These are phyloP conservation scores for Colletotrichum nymphaeae DNA, from an alignment of 2,329 filamentous ascomycete genomes.

Conservation along the genomic window DNA sequence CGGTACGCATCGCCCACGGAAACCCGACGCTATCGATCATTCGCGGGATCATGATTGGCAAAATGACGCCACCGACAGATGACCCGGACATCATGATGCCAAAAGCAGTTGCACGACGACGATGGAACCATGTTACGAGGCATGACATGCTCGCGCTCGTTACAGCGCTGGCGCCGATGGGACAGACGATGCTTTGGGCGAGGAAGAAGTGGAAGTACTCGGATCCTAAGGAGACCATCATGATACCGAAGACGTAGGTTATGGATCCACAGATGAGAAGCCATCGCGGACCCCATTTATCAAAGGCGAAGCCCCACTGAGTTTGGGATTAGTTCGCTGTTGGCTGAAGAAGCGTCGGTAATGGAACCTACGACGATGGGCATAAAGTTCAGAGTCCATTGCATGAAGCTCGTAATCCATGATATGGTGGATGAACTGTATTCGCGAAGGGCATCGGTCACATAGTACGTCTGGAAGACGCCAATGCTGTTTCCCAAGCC, in stretches of 20 bases:
- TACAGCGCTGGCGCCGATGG: constrained; percentile 55
- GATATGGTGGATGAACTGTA: constrained; percentile 64
- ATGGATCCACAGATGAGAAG: constrained; percentile 66
- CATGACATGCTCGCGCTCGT: constrained; percentile 56
- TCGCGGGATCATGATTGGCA: constrained; percentile 70
- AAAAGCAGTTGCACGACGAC: constrained; percentile 62
- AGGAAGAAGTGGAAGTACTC: constrained; percentile 59
- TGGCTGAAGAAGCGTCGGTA: too few relatives aligned
- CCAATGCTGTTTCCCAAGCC: constrained; percentile 59
- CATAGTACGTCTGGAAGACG: constrained; percentile 70
- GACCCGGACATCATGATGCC: constrained; percentile 65
- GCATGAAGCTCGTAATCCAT: constrained; percentile 66
- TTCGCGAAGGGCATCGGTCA: constrained; percentile 56
- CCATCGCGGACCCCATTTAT: constrained; percentile 71
- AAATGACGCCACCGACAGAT: constrained; percentile 65
- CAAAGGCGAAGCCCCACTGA: constrained; percentile 64
- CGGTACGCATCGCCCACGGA: constrained; percentile 60
- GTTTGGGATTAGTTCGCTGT: too few relatives aligned
- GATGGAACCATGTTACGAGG: constrained; percentile 63
- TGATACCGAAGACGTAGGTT: constrained; percentile 70
- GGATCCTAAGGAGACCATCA: constrained; percentile 68
- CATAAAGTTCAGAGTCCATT: constrained; percentile 60
- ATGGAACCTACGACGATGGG: constrained; percentile 46
- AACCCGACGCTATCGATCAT: constrained; percentile 60
- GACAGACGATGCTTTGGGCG: constrained; percentile 52